Evolutionary conservation across 2,329 filamentous ascomycete species (phyloP), one percentile per base, ranked within the genome.

Genomic region (Ophiostoma tasmaniense): DNA sequence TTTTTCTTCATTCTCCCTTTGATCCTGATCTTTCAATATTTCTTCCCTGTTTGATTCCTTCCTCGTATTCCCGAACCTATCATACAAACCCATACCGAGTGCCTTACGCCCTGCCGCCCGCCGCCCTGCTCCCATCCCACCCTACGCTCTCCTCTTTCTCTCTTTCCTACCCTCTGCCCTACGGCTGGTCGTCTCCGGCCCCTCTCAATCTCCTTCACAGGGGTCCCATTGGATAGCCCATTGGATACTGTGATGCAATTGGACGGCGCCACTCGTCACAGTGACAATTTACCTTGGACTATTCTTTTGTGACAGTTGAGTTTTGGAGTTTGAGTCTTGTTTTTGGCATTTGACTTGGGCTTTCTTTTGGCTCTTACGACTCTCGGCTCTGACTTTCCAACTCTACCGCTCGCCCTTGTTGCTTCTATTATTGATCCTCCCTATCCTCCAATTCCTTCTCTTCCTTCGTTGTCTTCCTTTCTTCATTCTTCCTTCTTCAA

Each of bases 91-190:
- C 25, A 62, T 62, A 39, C 64, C 33, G 35, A 42, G n/a, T 45
- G 64, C 64, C 50, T 25, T 55, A 55, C 50, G 28, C 28, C 42
- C 37, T 52, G 22, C 39, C 37, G 66, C 59, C 61, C 68, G n/a
- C 68, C 69, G 65, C 42, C 42, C 42, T 45, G 66, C 69, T 64
- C 61, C 59, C 66, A 22, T 68, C 37, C 55, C 52, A 68, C 65
- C n/a, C 50, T 62, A 13, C 61, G 2, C n/a, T 59, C 50, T 59
- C 28, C 67, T 45, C 6, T 30, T 5, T 59, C 64, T 45, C 39
- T 45, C 39, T 50, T 17, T 52, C 50, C 50, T 45, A 52, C 33
- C 64, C 66, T 61, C 59, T 28, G 59, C 59, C 28, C 42, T 45
- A n/a, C 42, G 42, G 30, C 10, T 64, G 39, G 33, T 64, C 20